Evolutionary conservation across 495 filamentous ascomycete species (phyloP), one percentile per base, ranked within the genome.

Genomic region (Aspergillus carlsbadensis): DNA sequence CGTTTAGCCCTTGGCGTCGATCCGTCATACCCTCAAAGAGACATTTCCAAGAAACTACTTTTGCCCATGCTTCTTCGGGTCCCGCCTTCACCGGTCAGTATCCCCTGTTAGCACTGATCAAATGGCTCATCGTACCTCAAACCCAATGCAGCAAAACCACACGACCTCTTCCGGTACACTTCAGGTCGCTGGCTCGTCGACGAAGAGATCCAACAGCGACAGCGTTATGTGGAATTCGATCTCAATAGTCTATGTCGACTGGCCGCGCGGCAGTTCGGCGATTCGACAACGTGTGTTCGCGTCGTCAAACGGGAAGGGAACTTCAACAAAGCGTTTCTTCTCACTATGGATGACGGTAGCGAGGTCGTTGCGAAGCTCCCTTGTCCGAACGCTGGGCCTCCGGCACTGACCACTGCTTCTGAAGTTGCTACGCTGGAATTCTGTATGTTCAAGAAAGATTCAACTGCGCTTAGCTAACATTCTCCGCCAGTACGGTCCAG

Each of bases 401-500:
- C 67, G 18, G 58, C 46, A 26, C 54, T 63, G 44, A 68, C 67
- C 1, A 77, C 71, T 8, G 72, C 71, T 5, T 72, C 69, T 41
- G 74, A 77, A 54, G 74, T 77, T 10, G 71, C 73, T 3, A 75
- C 67, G 2, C 61, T 74, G 59, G 65, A 69, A 24, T 77, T 72
- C 52, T 57, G 62, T 67, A 58, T 42, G 65, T 55, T 45, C 31
- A n/a, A n/a, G n/a, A n/a, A n/a, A n/a, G n/a, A n/a, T n/a, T 49
- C 52, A 48, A 15, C 41, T 40, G 8, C 20, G 13, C 8, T 6
- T 44, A 22, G 20, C 20, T 45, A 29, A 45, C 5, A 45, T 45
- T 10, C 13, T 15, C 5, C 24, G 46, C 20, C 46, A 66, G 64
- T 66, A 34, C 44, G 57, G 35, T 54, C 53, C 42, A 11, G 15